A percentile compares a stretch with the other conserved stretches of the same genome.
Conservation (phyloP, 768 basidiomycete genomes). For the Fomitopsis serialis region DNA sequence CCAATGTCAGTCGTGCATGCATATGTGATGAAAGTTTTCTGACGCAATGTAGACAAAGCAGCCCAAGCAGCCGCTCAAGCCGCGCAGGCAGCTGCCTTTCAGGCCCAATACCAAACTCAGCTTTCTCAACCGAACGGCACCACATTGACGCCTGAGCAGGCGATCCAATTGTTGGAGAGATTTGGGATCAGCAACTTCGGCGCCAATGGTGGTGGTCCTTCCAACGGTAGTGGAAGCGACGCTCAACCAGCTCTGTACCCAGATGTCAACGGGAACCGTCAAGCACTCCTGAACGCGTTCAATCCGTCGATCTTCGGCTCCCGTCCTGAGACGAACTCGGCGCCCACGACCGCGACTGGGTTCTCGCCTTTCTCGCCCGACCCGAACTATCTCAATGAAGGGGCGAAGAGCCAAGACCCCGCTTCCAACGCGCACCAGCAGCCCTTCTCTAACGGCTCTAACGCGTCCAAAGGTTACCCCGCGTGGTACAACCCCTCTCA, state of each 20-base stretch:
- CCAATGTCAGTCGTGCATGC: conserved; percentile 61
- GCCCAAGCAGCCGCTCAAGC: conserved; percentile 83
- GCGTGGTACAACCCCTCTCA: conserved; percentile 41
- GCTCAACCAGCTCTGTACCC: conserved; percentile 15
- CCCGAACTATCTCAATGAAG: conserved; percentile 42
- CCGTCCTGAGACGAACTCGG: conserved; percentile 7
- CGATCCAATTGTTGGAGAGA: conserved; percentile 27
- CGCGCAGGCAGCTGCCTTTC: conserved; percentile 69
- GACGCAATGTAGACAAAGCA: conserved; percentile 61
- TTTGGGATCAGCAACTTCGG: conserved; percentile 23
- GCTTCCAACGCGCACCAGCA: conserved; percentile 32
- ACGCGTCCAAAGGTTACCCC: conserved; percentile 45
- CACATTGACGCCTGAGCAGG: conserved; percentile 26
- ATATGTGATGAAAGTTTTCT: not conserved
- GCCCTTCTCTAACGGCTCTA: conserved; percentile 41
- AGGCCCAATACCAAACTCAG: conserved; percentile 28
- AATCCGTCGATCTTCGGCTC: conserved; percentile 12
- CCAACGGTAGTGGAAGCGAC: conserved; percentile 10
- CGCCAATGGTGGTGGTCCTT: conserved; percentile 8
- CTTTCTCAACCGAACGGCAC: conserved; percentile 7
- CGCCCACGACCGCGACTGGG: conserved; percentile 8
- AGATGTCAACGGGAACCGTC: conserved; percentile 13
- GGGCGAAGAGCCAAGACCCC: conserved; percentile 31
- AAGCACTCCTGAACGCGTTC: conserved; percentile 15
- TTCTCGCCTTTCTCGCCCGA: conserved; percentile 84